phyloP scores from a whole-genome alignment of 805 yeast genomes.

The Limtongia smithiae region DNA sequence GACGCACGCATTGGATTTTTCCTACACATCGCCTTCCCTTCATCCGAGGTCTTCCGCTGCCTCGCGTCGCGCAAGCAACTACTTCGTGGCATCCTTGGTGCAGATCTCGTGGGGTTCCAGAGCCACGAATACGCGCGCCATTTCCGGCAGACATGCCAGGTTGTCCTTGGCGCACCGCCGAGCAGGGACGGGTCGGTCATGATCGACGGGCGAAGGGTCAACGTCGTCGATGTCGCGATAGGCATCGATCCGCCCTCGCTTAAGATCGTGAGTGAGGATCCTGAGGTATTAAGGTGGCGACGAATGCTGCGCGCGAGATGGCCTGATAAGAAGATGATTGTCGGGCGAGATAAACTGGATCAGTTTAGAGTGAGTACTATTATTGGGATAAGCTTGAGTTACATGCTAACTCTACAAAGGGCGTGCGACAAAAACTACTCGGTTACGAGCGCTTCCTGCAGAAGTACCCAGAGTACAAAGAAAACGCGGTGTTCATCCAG shows the following conservation, averaged over 20 bases:
- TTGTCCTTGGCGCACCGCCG: constrained; percentile 81
- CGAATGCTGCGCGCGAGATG: constrained; percentile 71
- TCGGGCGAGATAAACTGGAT: constrained; percentile 86
- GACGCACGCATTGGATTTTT: constrained; percentile 86
- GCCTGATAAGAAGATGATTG: constrained; percentile 65
- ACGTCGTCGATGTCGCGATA: constrained; percentile 39
- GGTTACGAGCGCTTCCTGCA: constrained; percentile 80
- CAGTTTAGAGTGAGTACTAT: constrained; percentile 54
- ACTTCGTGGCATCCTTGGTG: constrained; percentile 80
- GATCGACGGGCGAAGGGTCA: constrained; percentile 38
- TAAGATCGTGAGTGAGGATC: constrained; percentile 45
- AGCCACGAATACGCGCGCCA: constrained; percentile 91
- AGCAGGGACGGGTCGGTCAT: constrained; percentile 81
- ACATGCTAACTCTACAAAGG: too few species aligned
- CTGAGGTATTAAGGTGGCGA: constrained; percentile 51
- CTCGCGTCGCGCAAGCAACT: constrained; percentile 79
- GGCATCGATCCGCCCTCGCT: constrained; percentile 48
- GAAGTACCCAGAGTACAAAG: constrained; percentile 66
- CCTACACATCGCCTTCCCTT: constrained; percentile 91
- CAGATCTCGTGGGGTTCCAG: constrained; percentile 84
- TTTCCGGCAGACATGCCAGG: constrained; percentile 83
- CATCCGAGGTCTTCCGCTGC: constrained; percentile 91
- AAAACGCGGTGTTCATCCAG: constrained; percentile 72
- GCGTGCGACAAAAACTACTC: constrained; percentile 77
- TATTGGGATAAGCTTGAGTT: too few species aligned